A percentile compares a stretch with the other conserved stretches of the same genome.
Conservation (phyloP, 1,284 basidiomycete species). For the Sphaerobolus stellatus region DNA sequence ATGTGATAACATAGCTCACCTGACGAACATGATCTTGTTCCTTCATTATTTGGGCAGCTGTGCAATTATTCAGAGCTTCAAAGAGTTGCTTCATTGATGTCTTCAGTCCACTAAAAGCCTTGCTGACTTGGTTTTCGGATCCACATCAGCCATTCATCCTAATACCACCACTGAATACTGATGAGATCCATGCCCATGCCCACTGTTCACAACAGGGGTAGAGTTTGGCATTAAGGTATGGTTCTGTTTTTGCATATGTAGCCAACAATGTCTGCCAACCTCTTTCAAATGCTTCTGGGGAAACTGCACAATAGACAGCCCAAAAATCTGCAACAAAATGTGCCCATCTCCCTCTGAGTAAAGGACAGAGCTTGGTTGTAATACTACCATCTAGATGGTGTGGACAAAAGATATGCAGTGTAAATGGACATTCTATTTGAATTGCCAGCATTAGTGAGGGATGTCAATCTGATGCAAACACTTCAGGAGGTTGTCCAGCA, state of each 20-base stretch:
- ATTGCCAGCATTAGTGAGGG: background rate
- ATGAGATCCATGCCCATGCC: constrained; percentile 12
- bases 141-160: constrained; percentile 9
- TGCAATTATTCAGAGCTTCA: constrained; percentile 4
- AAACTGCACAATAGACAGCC: constrained; percentile 6
- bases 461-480: constrained; percentile 3
- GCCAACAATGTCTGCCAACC: background rate
- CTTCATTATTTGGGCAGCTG: constrained; percentile 2
- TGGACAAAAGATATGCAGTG: constrained; percentile 1
- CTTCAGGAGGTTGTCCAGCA: constrained; percentile 17
- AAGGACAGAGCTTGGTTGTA: background rate
- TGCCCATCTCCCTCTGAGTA: background rate
- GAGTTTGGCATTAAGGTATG: constrained; percentile 4
- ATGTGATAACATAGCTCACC: constrained; percentile 3
- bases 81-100: constrained; percentile 3
- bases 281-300: constrained; percentile 5
- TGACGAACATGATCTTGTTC: constrained; percentile 1
- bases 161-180: constrained; percentile 9
- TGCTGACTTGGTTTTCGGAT: constrained; percentile 10
- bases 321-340: constrained; percentile 6
- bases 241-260: background rate
- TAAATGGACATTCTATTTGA: background rate
- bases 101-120: constrained; percentile 6
- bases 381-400: constrained; percentile 8
- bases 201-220: constrained; percentile 6